These are phyloP conservation scores for Termitomyces sp. DNA, from an alignment of 768 basidiomycete species.

Conservation along the genomic window DNA sequence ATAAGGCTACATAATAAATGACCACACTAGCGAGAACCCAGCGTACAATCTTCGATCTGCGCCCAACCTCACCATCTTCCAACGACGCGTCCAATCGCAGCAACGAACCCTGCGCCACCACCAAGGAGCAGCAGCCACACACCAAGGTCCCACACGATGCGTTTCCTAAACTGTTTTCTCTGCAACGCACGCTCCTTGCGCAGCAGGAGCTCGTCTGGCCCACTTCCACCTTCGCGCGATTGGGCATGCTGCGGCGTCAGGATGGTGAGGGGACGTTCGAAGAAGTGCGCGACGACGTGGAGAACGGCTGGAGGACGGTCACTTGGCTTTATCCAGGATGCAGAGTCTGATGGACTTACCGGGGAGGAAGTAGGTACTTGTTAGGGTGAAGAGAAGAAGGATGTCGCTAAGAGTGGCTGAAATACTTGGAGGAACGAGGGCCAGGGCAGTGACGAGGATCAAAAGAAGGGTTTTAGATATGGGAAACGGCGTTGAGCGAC, in stretches of 20 bases:
- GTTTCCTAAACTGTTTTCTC: constrained; percentile 59
- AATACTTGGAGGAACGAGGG: constrained; percentile 38
- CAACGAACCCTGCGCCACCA: constrained; percentile 49
- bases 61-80: constrained; percentile 41
- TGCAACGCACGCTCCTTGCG: constrained; percentile 86
- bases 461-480: constrained; percentile 40
- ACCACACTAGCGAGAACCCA: not conserved
- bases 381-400: constrained; percentile 45
- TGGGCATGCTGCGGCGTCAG: constrained; percentile 47
- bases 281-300: constrained; percentile 80
- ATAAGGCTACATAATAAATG: not conserved
- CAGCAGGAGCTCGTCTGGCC: constrained; percentile 65
- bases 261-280: constrained; percentile 80
- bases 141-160: constrained; percentile 81
- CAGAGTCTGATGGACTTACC: constrained; percentile 28
- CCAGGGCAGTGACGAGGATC: constrained; percentile 35
- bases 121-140: constrained; percentile 69
- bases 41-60: not conserved
- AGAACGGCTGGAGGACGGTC: constrained; percentile 45
- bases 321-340: not conserved
- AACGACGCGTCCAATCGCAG: constrained; percentile 49
- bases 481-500: constrained; percentile 37
- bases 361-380: constrained; percentile 59
- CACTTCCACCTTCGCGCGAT: constrained; percentile 8
- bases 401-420: constrained; percentile 39